Conservation (phyloP, 371 early-diverging fungal species). For the Circinella umbellata region DNA sequence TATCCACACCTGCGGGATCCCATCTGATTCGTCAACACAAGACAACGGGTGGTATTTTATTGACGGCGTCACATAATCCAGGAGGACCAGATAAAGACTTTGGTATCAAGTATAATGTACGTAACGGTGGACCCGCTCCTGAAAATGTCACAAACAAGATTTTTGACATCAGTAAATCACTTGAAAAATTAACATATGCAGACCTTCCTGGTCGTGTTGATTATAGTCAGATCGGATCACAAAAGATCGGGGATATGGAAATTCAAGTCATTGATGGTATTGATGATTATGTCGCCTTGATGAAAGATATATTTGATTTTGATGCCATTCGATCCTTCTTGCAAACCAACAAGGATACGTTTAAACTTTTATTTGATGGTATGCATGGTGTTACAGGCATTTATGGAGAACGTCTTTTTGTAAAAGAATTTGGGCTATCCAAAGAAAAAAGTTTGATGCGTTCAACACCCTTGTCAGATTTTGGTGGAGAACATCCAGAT, state of each 20-base stretch:
- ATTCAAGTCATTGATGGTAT: slow-evolving; percentile 94
- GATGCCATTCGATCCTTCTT: slow-evolving; percentile 81
- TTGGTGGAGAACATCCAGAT: slow-evolving; percentile 97
- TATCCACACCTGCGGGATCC: slow-evolving; percentile 96
- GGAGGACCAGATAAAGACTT: slow-evolving; percentile 98
- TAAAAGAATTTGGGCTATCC: slow-evolving; percentile 90
- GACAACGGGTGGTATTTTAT: slow-evolving; percentile 92
- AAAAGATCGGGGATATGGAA: slow-evolving; percentile 58
- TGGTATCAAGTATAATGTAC: slow-evolving; percentile 97
- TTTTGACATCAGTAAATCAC: slow-evolving; percentile 74
- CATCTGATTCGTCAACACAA: slow-evolving; percentile 88
- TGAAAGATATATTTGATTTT: slow-evolving; percentile 93
- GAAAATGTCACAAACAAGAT: slow-evolving; percentile 94
- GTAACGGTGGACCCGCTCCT: slow-evolving; percentile 98
- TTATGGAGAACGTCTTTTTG: slow-evolving; percentile 86
- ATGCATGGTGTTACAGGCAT: slow-evolving; percentile 98
- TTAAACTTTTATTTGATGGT: slow-evolving; percentile 92
- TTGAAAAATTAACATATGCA: slow-evolving; percentile 71
- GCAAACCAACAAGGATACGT: slow-evolving; percentile 62
- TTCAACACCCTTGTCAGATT: slow-evolving; percentile 82
- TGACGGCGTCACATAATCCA: slow-evolving; percentile 98
- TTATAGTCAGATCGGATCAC: slow-evolving; percentile 70
- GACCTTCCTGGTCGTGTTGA: slow-evolving; percentile 78
- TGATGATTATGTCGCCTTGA: slow-evolving; percentile 84
- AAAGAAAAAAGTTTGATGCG: slow-evolving; percentile 79